Base-by-base conservation (phyloP, 2,329 filamentous ascomycete genomes). In the Sporothrix brasiliensis region DNA sequence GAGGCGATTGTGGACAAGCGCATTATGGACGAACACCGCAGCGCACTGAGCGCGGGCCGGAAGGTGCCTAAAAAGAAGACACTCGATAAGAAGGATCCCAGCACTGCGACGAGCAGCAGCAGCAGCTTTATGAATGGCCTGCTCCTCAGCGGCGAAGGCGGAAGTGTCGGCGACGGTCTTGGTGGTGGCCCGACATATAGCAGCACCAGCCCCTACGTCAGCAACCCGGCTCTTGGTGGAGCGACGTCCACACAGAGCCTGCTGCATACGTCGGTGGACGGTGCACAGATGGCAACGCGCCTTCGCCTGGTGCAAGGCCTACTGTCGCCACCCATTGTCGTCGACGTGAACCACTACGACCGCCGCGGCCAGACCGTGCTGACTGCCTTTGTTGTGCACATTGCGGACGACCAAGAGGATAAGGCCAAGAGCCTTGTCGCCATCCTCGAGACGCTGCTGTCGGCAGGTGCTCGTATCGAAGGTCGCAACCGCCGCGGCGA, bases 281-380 rank as follows among this genome's bases (percentile, higher is more conserved):
- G 73, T 24, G 70, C 74, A 13, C 74, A 74, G 69, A 74, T 74
- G 74, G 73, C 74, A 1, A 74, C 75, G 47, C 76, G 76, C 44
- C 74, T 76, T 9, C 76, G 74, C 1, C 76, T 76, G 52, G 73
- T 77, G 6, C 74, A 76, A 61, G 75, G 74, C 4, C 75, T 78
- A 7, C 76, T 80, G 11, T 74, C 79, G 1, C 79, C 82, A 50
- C 81, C 80, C 0, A 78, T 78, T 0, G 71, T 68, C 2, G 82
- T 86, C 13, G 81, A 86, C 69, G 79, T 81, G 4, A 86, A 87
- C 73, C 84, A 86, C 69, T 85, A 87, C 76, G 84, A 87, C 76
- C 75, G 75, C 3, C 73, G 78, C 21, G 86, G 86, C 50, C 82
- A 83, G 74, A 87, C 86, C 0, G 84, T 85, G 0, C 80, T 88